Percentiles rank a stretch among this genome's conserved stretches.
Conservation (phyloP, 2,329 filamentous ascomycete species). For the Emergomyces orientalis region DNA sequence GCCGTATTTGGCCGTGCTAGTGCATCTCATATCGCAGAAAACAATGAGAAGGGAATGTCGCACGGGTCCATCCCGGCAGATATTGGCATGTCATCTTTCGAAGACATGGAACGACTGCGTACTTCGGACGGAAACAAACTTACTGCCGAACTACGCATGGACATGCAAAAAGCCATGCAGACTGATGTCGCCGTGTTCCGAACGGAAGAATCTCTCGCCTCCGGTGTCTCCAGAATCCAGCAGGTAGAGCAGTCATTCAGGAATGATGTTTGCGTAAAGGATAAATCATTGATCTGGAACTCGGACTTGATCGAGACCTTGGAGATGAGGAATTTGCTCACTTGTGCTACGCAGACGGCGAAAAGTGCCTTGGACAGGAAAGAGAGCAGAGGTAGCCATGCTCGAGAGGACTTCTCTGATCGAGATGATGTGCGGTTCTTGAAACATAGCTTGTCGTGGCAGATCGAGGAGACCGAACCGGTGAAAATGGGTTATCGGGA, state of each 20-base stretch:
- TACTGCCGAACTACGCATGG: constrained; percentile 69
- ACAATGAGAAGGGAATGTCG: constrained; percentile 67
- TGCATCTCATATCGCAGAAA: constrained; percentile 81
- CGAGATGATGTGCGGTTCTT: constrained; percentile 56
- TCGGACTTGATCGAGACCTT: constrained; percentile 84
- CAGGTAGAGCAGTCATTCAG: constrained; percentile 66
- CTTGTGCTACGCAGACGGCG: constrained; percentile 77
- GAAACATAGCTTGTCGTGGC: constrained; percentile 42
- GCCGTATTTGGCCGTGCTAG: constrained; percentile 87
- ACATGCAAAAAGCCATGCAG: constrained; percentile 95
- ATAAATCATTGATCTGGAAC: constrained; percentile 97
- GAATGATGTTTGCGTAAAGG: constrained; percentile 72
- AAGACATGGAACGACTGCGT: constrained; percentile 68
- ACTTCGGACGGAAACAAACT: constrained; percentile 66
- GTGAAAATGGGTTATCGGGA: constrained; percentile 34
- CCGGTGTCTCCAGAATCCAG: constrained; percentile 71
- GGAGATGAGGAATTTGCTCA: constrained; percentile 77
- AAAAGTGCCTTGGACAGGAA: constrained; percentile 71
- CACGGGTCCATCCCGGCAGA: constrained; percentile 58
- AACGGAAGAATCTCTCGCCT: constrained; percentile 73
- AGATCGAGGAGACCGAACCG: constrained; percentile 30
- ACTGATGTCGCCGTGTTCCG: constrained; percentile 87
- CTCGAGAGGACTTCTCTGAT: constrained; percentile 77
- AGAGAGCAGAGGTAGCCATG: constrained; percentile 79
- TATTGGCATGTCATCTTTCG: constrained; percentile 68